Percentiles rank a stretch among this genome's conserved stretches.
phyloP scores from a whole-genome alignment of 129 eudicot genomes.

The Deinandra increscens region DNA sequence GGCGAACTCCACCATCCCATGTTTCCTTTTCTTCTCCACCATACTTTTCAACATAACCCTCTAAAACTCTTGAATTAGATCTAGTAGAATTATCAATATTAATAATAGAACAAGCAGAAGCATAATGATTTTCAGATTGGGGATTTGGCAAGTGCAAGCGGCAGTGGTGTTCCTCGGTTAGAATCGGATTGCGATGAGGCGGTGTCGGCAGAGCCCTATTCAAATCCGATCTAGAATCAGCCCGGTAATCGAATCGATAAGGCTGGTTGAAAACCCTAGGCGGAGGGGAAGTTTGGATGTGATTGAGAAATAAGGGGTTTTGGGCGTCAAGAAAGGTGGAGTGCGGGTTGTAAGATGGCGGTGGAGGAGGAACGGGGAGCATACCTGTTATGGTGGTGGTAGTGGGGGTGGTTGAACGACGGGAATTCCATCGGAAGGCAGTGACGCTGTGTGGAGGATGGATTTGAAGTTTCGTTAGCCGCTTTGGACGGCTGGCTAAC shows the following conservation, averaged over 20 bases:
- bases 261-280: conserved; percentile 42
- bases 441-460: background rate
- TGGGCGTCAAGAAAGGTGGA: conserved; percentile 40
- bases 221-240: conserved; percentile 25
- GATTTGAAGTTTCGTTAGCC: background rate
- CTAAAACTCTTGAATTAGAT: too few species aligned
- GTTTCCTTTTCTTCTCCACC: too few species aligned
- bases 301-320: conserved; percentile 28
- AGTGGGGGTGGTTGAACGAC: conserved; percentile 43
- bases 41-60: too few species aligned
- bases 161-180: conserved; percentile 19
- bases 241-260: conserved; percentile 27
- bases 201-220: conserved; percentile 22
- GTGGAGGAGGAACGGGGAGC: conserved; percentile 42
- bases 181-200: conserved; percentile 21
- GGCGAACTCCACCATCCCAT: too few species aligned
- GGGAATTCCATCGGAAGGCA: conserved; percentile 49
- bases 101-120: too few species aligned
- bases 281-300: conserved; percentile 3
- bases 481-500: conserved; percentile 24
- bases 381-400: conserved; percentile 45
- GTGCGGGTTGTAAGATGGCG: conserved; percentile 32
- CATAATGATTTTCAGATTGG: conserved; percentile 24
- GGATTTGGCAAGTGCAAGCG: conserved; percentile 31
- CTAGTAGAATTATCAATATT: conserved; percentile 33